These are phyloP conservation scores for Hirschfeldia incana DNA, from an alignment of 345 rosid species.

Conservation along the genomic window DNA sequence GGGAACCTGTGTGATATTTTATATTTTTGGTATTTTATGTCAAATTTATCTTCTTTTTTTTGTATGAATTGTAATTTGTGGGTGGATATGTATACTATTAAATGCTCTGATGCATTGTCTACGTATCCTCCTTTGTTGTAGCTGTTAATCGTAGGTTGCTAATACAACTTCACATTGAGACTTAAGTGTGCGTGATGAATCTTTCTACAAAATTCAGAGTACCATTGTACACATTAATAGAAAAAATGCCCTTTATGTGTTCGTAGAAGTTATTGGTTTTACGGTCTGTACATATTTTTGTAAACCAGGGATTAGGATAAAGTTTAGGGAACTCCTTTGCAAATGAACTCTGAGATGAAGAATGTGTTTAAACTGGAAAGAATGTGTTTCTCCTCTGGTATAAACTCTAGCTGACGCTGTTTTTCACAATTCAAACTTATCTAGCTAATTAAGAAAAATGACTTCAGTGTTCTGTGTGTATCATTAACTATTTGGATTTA, in stretches of 20 bases:
- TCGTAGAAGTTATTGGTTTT: background rate
- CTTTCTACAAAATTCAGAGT: background rate
- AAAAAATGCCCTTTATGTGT: background rate
- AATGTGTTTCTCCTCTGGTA: background rate
- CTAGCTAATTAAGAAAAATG: background rate
- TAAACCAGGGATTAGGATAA: conserved; percentile 11
- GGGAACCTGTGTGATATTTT: conserved; percentile 10
- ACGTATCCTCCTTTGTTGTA: conserved; percentile 30
- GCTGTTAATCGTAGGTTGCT: conserved; percentile 18
- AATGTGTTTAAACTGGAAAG: background rate
- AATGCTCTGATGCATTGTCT: conserved; percentile 35
- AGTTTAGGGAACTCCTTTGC: background rate
- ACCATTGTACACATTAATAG: background rate
- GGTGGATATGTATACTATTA: conserved; percentile 36
- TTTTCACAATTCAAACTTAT: background rate
- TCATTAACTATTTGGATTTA: conserved; percentile 9
- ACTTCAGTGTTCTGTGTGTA: background rate
- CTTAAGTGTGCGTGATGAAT: conserved; percentile 7
- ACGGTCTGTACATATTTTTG: conserved; percentile 9
- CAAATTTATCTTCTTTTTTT: background rate
- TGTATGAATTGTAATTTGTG: conserved; percentile 26
- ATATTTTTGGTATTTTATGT: conserved; percentile 31
- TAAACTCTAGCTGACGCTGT: background rate
- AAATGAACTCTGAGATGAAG: background rate
- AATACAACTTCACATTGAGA: conserved; percentile 23